Evolutionary conservation across 345 rosid genomes (phyloP), one percentile per base, ranked within the genome.

Genomic region (Citrus reticulata): DNA sequence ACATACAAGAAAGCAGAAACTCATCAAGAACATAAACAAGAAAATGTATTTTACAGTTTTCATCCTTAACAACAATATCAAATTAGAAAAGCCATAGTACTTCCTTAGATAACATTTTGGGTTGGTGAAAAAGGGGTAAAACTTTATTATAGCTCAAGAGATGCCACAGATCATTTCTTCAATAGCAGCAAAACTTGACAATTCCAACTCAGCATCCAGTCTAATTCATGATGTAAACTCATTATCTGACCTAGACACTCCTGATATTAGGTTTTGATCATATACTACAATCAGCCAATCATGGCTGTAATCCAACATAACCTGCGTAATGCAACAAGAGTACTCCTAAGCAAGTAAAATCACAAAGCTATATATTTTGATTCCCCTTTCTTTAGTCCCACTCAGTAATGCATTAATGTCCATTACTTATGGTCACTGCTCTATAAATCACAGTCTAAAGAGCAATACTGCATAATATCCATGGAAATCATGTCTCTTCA

Each of bases 1-100:
- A 71, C n/a, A 76, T 32, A 37, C 60, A 77, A 51, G 35, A 82
- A 63, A 77, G 17, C 25, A 17, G n/a, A 39, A 79, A 74, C 30
- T 59, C 69, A 80, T 69, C 64, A 42, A 37, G 29, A 27, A 42
- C 71, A 75, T 25, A 79, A 55, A 39, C 51, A 68, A 42, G 40
- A 35, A n/a, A 79, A 16, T 24, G 7, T 0, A 11, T 63, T 58
- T 24, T 6, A 9, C 65, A 29, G 57, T 24, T 55, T 19, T 49
- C 51, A 76, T 67, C 17, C 17, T 3, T 39, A 76, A 16, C 10
- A 42, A 27, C 13, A 67, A 10, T 4, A 73, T 35, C 65, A 37
- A 76, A 19, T 11, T 30, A 76, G 60, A 30, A 60, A 54, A 25
- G 66, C 20, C 49, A 54, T 7, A 16, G 55, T 16, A 19, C 67